Evolutionary conservation across 1,284 basidiomycete genomes (phyloP).

Genomic region (Porogramme epimiltina): DNA sequence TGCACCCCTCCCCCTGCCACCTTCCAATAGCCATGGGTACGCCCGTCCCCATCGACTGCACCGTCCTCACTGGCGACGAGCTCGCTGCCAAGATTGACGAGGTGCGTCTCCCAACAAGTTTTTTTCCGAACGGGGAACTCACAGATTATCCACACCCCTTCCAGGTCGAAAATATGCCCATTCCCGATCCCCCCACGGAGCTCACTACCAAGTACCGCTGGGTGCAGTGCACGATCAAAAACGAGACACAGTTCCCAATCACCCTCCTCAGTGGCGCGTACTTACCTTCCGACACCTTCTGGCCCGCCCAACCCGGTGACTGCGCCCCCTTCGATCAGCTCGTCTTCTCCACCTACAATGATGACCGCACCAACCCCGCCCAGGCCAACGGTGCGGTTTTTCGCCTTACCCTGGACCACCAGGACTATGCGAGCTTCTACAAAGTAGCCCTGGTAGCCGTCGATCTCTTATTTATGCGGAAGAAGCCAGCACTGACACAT

Average conservation of each 20-base stretch:
- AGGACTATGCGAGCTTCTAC: neutral
- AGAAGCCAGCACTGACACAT: too few species aligned
- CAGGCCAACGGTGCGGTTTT: conserved; percentile 10
- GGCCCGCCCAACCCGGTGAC: conserved; percentile 2
- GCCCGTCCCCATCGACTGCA: too few species aligned
- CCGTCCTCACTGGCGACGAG: too few species aligned
- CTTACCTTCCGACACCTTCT: conserved; percentile 10
- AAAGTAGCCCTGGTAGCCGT: conserved; percentile 8
- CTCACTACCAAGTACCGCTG: conserved; percentile 1
- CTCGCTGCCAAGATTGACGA: too few species aligned
- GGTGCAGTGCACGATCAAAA: conserved; percentile 14
- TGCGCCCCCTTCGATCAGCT: conserved; percentile 7
- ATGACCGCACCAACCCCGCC: neutral
- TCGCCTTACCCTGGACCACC: conserved; percentile 7
- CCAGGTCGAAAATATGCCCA: too few species aligned
- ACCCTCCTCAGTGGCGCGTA: neutral
- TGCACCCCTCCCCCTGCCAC: too few species aligned
- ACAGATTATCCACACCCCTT: too few species aligned
- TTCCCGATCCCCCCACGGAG: conserved; percentile 3
- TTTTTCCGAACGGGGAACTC: too few species aligned
- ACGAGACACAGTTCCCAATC: conserved; percentile 15
- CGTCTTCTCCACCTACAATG: conserved; percentile 4
- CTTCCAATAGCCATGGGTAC: too few species aligned
- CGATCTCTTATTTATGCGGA: too few species aligned
- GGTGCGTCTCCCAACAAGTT: too few species aligned